Evolutionary conservation across 352 stramenopile species (phyloP).

Genomic region (Phytophthora tentaculata): DNA sequence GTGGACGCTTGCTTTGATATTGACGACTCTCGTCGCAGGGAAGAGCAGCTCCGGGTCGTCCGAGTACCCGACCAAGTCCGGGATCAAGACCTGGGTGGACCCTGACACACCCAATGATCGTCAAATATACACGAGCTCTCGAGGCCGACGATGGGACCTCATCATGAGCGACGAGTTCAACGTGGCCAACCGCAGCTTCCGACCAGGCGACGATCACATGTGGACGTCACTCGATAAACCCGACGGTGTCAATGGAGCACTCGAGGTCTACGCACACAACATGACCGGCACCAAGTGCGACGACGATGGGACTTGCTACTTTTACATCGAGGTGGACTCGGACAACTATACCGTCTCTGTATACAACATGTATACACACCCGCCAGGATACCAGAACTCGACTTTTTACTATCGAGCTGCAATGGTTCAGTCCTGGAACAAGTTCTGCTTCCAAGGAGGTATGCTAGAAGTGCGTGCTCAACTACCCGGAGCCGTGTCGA

Average conservation of each 20-base stretch:
- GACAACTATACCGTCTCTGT: conserved; percentile 47
- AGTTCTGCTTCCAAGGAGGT: conserved; percentile 94
- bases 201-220: conserved; percentile 92
- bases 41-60: conserved; percentile 25
- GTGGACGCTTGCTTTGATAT: conserved; percentile 3
- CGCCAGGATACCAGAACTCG: conserved; percentile 52
- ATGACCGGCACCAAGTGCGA: conserved; percentile 63
- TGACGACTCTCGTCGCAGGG: conserved; percentile 4
- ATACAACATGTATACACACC: conserved; percentile 66
- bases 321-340: conserved; percentile 49
- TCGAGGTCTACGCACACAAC: conserved; percentile 93
- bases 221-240: conserved; percentile 96
- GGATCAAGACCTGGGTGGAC: conserved; percentile 58
- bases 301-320: conserved; percentile 53
- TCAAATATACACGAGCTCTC: conserved; percentile 51
- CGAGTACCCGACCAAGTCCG: conserved; percentile 46
- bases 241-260: conserved; percentile 89
- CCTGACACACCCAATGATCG: conserved; percentile 48
- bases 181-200: conserved; percentile 85
- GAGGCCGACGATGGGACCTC: conserved; percentile 58
- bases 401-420: conserved; percentile 70
- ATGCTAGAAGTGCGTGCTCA: conserved; percentile 93
- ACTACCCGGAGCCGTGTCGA: conserved; percentile 79
- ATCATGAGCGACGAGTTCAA: conserved; percentile 97
- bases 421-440: conserved; percentile 94